These are phyloP conservation scores for Kazachstania taianensis DNA, from an alignment of 805 yeast genomes.

Conservation along the genomic window DNA sequence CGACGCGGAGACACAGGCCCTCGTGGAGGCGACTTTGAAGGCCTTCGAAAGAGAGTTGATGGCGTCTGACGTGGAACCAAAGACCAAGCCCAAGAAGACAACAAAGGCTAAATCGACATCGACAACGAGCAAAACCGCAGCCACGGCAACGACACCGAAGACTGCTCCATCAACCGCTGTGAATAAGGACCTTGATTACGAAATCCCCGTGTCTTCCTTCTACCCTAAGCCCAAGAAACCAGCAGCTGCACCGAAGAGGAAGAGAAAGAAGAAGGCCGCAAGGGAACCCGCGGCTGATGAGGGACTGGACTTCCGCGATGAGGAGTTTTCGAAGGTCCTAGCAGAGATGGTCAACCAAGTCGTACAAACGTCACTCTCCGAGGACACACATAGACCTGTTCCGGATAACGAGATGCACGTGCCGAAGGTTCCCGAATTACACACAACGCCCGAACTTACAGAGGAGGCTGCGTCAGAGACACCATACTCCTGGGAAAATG, in stretches of 20 bases:
- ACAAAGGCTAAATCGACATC: conserved; percentile 5
- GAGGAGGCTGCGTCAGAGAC: neutral
- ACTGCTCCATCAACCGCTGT: conserved; percentile 1
- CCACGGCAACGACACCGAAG: conserved; percentile 9
- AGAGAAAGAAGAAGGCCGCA: conserved; percentile 18
- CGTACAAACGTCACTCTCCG: conserved; percentile 31
- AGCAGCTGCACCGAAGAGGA: conserved; percentile 7
- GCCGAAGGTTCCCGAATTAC: neutral
- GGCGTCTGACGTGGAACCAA: conserved; percentile 8
- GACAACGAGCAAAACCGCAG: conserved; percentile 3
- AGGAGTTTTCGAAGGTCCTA: conserved; percentile 41
- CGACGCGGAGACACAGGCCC: conserved; percentile 26
- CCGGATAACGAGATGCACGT: conserved; percentile 1
- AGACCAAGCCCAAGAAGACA: conserved; percentile 3
- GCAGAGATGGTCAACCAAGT: conserved; percentile 49
- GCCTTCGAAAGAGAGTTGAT: conserved; percentile 27
- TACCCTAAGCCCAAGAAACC: conserved; percentile 4
- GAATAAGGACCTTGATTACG: conserved; percentile 4
- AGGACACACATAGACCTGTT: conserved; percentile 3
- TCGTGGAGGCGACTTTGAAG: conserved; percentile 27
- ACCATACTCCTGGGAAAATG: neutral
- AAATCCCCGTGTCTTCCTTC: conserved; percentile 5
- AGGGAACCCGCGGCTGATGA: conserved; percentile 4
- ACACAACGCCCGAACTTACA: neutral
- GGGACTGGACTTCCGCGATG: conserved; percentile 10